These are phyloP conservation scores for Ceratobasidium papillatum DNA, from an alignment of 1,284 basidiomycete genomes.

Conservation along the genomic window DNA sequence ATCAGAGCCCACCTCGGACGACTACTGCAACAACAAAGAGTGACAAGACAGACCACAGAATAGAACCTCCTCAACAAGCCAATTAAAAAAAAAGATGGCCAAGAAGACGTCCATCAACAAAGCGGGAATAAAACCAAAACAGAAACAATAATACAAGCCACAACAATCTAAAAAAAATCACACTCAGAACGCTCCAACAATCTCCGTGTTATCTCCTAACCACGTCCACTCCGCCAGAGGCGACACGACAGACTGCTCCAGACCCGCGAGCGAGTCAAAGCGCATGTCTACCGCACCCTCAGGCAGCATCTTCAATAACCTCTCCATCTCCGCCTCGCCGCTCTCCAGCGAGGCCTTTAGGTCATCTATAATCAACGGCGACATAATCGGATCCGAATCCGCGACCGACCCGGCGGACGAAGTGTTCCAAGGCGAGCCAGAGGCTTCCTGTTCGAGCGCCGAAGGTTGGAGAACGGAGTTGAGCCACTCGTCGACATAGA, in stretches of 20 bases:
- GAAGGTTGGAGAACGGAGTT: conserved; percentile 36
- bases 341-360: conserved; percentile 41
- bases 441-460: conserved; percentile 35
- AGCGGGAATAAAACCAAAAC: conserved; percentile 5
- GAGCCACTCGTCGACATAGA: conserved; percentile 38
- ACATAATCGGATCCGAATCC: conserved; percentile 41
- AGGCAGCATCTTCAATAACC: conserved; percentile 43
- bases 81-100: conserved; percentile 30
- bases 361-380: conserved; percentile 40
- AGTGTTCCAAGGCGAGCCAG: conserved; percentile 40
- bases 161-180: conserved; percentile 58
- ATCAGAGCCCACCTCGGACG: conserved; percentile 2
- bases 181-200: conserved; percentile 34
- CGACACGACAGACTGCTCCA: conserved; percentile 25
- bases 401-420: conserved; percentile 39
- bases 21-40: conserved; percentile 2
- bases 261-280: conserved; percentile 35
- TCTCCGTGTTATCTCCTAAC: conserved; percentile 36
- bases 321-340: conserved; percentile 44
- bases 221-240: conserved; percentile 38
- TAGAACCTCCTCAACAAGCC: conserved; percentile 22
- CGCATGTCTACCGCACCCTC: conserved; percentile 31
- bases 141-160: conserved; percentile 44
- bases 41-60: conserved; percentile 29
- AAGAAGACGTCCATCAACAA: conserved; percentile 24